Evolutionary conservation across 331 rosid species (phyloP).

Genomic region (Phaseolus coccineus): DNA sequence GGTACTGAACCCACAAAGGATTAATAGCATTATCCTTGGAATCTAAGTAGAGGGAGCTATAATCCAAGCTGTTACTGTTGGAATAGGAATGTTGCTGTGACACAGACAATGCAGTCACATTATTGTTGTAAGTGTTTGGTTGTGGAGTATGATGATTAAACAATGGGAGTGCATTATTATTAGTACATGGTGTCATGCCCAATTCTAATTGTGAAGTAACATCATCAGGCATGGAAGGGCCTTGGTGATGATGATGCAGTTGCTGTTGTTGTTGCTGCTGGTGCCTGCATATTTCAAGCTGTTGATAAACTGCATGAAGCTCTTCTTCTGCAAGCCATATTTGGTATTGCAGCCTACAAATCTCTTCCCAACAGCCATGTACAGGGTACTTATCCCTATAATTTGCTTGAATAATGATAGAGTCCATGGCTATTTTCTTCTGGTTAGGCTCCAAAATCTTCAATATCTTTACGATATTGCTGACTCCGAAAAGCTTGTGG

Average conservation of each 20-base stretch:
- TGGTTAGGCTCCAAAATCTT: conserved; percentile 56
- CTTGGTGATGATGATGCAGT: conserved; percentile 44
- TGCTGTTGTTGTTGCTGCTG: conserved; percentile 33
- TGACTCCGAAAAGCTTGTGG: conserved; percentile 83
- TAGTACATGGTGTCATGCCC: conserved; percentile 59
- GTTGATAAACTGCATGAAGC: conserved; percentile 62
- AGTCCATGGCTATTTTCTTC: conserved; percentile 70
- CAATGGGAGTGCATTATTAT: conserved; percentile 49
- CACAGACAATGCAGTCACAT: conserved; percentile 49
- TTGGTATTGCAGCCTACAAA: conserved; percentile 59
- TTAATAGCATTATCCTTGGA: conserved; percentile 50
- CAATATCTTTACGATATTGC: conserved; percentile 72
- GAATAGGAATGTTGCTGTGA: conserved; percentile 66
- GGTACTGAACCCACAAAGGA: conserved; percentile 58
- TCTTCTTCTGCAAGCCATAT: conserved; percentile 61
- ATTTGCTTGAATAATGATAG: conserved; percentile 80
- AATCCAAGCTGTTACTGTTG: conserved; percentile 49
- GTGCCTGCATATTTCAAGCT: conserved; percentile 64
- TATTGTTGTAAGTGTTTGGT: conserved; percentile 30
- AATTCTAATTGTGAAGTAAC: conserved; percentile 63
- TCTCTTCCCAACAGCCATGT: conserved; percentile 72
- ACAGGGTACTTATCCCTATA: conserved; percentile 71
- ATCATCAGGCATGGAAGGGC: conserved; percentile 48
- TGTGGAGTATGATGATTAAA: conserved; percentile 54
- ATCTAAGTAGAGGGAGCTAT: conserved; percentile 54